phyloP scores from a whole-genome alignment of 176 grass and related monocot species.

The Triticum urartu region DNA sequence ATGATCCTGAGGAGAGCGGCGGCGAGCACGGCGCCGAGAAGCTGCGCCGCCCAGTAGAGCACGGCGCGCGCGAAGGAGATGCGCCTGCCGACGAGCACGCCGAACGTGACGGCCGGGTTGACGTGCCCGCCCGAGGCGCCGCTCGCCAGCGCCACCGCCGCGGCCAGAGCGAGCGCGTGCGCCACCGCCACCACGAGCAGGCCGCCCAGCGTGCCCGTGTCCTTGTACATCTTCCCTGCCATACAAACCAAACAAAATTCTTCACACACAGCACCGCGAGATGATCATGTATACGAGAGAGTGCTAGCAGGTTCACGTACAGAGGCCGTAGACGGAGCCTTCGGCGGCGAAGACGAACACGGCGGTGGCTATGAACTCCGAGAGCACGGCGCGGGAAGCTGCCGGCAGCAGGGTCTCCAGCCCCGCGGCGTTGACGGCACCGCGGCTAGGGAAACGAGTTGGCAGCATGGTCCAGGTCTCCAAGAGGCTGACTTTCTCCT shows the following conservation, averaged over 20 bases:
- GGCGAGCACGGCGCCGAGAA: conserved; percentile 69
- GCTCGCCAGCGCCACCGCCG: conserved; percentile 52
- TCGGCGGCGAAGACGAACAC: conserved; percentile 86
- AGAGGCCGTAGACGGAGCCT: conserved; percentile 73
- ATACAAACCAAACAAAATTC: not conserved
- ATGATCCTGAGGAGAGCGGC: conserved; percentile 53
- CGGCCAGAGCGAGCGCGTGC: conserved; percentile 60
- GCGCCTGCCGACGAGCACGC: conserved; percentile 68
- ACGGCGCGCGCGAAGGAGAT: conserved; percentile 64
- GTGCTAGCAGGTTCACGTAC: conserved; percentile 17
- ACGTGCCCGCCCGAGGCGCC: conserved; percentile 59
- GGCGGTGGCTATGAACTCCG: conserved; percentile 81
- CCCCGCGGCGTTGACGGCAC: not conserved
- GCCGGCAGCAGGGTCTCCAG: conserved; percentile 41
- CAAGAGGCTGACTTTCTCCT: not conserved
- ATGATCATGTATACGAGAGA: not conserved
- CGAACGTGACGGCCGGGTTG: conserved; percentile 89
- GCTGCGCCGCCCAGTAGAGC: conserved; percentile 80
- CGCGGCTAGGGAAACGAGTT: not conserved
- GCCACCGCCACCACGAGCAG: conserved; percentile 69
- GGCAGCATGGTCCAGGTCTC: conserved; percentile 41
- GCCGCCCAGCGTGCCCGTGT: conserved; percentile 48
- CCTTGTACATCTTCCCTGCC: conserved; percentile 76
- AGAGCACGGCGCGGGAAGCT: conserved; percentile 56
- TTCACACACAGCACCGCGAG: not conserved